Conservation (phyloP, 768 basidiomycete species). For the Collybiopsis luxurians region DNA sequence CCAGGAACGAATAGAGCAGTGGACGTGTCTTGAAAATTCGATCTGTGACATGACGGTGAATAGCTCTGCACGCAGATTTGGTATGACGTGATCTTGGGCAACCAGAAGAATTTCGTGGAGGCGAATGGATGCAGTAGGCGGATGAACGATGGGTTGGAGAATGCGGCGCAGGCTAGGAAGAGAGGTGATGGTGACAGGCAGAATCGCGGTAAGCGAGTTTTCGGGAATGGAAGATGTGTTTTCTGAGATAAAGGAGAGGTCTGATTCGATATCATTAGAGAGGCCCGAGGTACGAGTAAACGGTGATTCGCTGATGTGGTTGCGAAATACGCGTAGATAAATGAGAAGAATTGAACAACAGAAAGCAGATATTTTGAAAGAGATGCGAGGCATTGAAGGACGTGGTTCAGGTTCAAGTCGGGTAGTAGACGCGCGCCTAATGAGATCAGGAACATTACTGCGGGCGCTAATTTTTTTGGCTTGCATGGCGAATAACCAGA, state of each 20-base stretch:
- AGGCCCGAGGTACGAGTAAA: too few species aligned
- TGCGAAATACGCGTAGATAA: too few species aligned
- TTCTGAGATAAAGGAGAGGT: neutral
- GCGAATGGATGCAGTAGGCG: neutral
- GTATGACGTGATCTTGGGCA: neutral
- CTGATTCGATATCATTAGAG: neutral
- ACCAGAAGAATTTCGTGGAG: constrained; percentile 5
- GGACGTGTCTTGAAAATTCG: neutral
- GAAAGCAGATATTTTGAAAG: too few species aligned
- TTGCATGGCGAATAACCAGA: neutral
- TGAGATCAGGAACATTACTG: too few species aligned
- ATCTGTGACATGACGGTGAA: neutral
- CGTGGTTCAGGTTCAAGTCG: too few species aligned
- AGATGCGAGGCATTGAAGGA: too few species aligned
- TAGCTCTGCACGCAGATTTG: neutral
- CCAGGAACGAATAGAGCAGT: constrained; percentile 4
- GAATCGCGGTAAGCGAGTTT: constrained; percentile 1
- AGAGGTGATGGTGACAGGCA: neutral
- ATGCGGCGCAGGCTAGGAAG: neutral
- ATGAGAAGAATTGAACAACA: too few species aligned
- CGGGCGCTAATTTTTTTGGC: too few species aligned
- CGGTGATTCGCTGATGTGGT: too few species aligned
- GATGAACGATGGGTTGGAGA: constrained; percentile 1
- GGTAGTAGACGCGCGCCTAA: too few species aligned
- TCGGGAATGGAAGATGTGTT: neutral